phyloP scores from a whole-genome alignment of 495 filamentous ascomycete genomes.

The Letharia columbiana region DNA sequence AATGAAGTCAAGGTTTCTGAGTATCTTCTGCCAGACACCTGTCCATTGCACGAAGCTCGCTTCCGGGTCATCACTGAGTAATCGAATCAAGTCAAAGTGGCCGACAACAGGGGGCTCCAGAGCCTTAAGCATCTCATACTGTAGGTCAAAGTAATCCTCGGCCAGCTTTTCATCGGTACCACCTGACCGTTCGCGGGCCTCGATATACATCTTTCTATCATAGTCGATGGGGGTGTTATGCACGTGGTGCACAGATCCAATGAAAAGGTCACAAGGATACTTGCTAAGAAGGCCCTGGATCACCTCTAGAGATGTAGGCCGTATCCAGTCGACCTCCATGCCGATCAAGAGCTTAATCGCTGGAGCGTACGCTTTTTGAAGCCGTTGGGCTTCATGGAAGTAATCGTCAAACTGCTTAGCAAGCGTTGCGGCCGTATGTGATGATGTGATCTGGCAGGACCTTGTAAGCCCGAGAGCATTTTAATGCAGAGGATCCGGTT shows the following conservation, averaged over 20 bases:
- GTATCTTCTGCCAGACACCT: slow-evolving; percentile 62
- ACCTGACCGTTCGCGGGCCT: slow-evolving; percentile 48
- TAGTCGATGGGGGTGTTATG: slow-evolving; percentile 83
- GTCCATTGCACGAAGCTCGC: slow-evolving; percentile 44
- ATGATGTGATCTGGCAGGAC: slow-evolving; percentile 34
- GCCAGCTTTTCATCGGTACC: slow-evolving; percentile 65
- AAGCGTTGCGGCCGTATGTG: slow-evolving; percentile 34
- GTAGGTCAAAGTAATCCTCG: slow-evolving; percentile 76
- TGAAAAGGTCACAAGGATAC: slow-evolving; percentile 70
- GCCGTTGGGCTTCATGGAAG: slow-evolving; percentile 57
- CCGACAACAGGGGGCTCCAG: slow-evolving; percentile 74
- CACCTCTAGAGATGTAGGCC: slow-evolving; percentile 50
- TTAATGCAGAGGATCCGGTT: not conserved
- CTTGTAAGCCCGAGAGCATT: not conserved
- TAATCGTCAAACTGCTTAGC: slow-evolving; percentile 57
- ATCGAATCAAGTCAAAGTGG: slow-evolving; percentile 85
- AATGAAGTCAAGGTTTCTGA: slow-evolving; percentile 65
- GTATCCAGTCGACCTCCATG: slow-evolving; percentile 89
- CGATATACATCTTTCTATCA: slow-evolving; percentile 55
- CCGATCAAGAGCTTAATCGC: slow-evolving; percentile 78
- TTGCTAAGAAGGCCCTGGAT: slow-evolving; percentile 51
- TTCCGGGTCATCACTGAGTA: slow-evolving; percentile 62
- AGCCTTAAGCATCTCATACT: slow-evolving; percentile 68
- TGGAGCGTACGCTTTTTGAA: slow-evolving; percentile 60
- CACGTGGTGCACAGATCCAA: slow-evolving; percentile 88